Conservation (phyloP, 1,284 basidiomycete species). For the Moesziomyces sp. region DNA sequence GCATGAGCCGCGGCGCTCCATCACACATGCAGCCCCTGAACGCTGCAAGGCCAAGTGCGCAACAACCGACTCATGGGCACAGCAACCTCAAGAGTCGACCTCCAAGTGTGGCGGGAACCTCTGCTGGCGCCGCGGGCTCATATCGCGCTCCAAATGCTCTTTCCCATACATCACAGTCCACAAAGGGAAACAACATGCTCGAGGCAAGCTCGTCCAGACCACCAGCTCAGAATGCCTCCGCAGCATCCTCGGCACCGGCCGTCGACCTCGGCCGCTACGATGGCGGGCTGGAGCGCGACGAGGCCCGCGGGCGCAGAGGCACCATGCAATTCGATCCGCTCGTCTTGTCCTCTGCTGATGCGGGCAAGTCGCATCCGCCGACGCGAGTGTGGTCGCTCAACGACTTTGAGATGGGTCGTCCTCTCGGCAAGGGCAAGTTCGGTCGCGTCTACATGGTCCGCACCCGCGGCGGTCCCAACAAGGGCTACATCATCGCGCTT, state of each 20-base stretch:
- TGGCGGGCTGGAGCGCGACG: constrained; percentile 67
- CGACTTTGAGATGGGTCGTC: constrained; percentile 92
- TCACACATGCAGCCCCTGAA: constrained; percentile 24
- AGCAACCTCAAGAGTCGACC: constrained; percentile 28
- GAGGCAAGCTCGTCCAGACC: constrained; percentile 4
- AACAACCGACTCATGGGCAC: constrained; percentile 6
- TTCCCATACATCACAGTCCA: constrained; percentile 4
- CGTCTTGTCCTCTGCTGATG: constrained; percentile 30
- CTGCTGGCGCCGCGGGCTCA: constrained; percentile 7
- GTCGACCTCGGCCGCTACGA: constrained; percentile 67
- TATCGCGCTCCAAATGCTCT: constrained; percentile 11
- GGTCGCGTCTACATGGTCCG: constrained; percentile 98
- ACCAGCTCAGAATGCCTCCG: neutral
- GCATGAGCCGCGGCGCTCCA: constrained; percentile 10
- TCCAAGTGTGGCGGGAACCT: constrained; percentile 22
- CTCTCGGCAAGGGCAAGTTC: constrained; percentile 97
- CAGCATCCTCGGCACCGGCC: neutral
- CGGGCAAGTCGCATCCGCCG: constrained; percentile 45
- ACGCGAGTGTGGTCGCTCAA: constrained; percentile 78
- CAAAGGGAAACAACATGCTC: neutral
- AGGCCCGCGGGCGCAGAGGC: constrained; percentile 60
- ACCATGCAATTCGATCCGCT: constrained; percentile 37
- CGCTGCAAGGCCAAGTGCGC: constrained; percentile 24
- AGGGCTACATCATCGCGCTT: constrained; percentile 88
- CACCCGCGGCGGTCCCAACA: constrained; percentile 74